phyloP scores from a whole-genome alignment of 257 asterid genomes.

The Nicotiana otophora region DNA sequence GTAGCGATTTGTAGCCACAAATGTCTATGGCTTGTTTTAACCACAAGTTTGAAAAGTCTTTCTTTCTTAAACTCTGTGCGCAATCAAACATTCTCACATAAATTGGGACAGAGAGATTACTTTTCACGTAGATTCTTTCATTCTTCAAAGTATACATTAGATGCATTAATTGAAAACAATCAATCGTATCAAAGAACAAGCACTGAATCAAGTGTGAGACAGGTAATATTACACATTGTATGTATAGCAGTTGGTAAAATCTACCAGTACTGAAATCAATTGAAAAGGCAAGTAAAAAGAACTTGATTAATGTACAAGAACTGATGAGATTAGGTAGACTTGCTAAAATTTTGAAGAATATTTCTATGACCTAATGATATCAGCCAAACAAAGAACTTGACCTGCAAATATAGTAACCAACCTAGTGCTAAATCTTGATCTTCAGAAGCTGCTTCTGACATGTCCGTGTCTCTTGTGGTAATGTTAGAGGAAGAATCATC shows the following conservation, averaged over 20 bases:
- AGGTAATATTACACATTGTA: background rate
- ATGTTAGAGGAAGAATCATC: conserved; percentile 66
- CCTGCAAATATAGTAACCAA: conserved; percentile 23
- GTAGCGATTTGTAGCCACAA: too few species aligned
- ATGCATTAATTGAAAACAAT: background rate
- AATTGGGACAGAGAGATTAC: too few species aligned
- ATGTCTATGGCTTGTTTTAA: too few species aligned
- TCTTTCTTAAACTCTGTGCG: too few species aligned
- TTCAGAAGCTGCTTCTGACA: conserved; percentile 89
- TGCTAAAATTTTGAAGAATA: background rate
- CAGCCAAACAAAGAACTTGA: background rate
- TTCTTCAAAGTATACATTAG: background rate
- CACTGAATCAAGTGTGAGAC: background rate
- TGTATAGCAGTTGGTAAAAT: background rate
- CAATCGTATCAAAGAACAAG: background rate
- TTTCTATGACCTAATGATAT: background rate
- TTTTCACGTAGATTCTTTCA: background rate
- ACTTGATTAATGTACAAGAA: background rate
- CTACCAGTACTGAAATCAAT: background rate
- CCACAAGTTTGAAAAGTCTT: too few species aligned
- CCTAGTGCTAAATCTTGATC: conserved; percentile 89
- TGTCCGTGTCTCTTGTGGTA: conserved; percentile 69
- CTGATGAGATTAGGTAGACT: background rate
- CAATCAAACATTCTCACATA: too few species aligned
- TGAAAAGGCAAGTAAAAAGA: background rate